phyloP scores from a whole-genome alignment of 257 asterid species.

The Penstemon barbatus region DNA sequence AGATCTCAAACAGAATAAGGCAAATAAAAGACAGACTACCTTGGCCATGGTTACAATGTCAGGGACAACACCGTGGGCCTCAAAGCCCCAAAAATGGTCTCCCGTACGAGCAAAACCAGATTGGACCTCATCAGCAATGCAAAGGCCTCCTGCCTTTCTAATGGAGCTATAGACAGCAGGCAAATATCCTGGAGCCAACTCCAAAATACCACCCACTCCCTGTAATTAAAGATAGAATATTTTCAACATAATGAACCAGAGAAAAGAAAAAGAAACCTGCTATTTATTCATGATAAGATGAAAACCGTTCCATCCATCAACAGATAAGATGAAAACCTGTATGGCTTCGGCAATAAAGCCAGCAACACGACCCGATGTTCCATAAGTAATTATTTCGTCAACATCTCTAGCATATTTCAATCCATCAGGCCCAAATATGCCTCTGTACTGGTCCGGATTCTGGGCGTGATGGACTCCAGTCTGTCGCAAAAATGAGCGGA shows the following conservation, averaged over 20 bases:
- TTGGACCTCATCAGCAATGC: slow-evolving; percentile 96
- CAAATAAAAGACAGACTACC: slow-evolving; percentile 40
- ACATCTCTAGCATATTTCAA: slow-evolving; percentile 81
- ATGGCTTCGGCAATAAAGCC: slow-evolving; percentile 88
- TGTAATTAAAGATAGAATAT: slow-evolving; percentile 29
- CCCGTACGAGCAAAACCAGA: slow-evolving; percentile 94
- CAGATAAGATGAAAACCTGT: slow-evolving; percentile 52
- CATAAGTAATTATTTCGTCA: slow-evolving; percentile 80
- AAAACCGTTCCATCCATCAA: slow-evolving; percentile 35
- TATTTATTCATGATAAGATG: not conserved
- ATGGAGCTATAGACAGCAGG: slow-evolving; percentile 71
- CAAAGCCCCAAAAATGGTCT: slow-evolving; percentile 93
- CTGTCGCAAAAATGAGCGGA: slow-evolving; percentile 37
- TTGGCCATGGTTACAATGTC: slow-evolving; percentile 98
- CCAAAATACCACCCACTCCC: slow-evolving; percentile 98
- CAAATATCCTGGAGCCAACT: slow-evolving; percentile 94
- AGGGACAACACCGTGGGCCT: slow-evolving; percentile 88
- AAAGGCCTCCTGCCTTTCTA: slow-evolving; percentile 87
- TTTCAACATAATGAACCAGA: slow-evolving; percentile 11
- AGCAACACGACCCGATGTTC: slow-evolving; percentile 83
- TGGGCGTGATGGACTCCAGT: slow-evolving; percentile 88
- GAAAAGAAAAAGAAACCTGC: not conserved
- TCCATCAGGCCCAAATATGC: slow-evolving; percentile 82
- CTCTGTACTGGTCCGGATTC: slow-evolving; percentile 96
- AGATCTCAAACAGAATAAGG: not conserved